Evolutionary conservation across 2,329 filamentous ascomycete species (phyloP).

Genomic region (Domatiomyces globalis): DNA sequence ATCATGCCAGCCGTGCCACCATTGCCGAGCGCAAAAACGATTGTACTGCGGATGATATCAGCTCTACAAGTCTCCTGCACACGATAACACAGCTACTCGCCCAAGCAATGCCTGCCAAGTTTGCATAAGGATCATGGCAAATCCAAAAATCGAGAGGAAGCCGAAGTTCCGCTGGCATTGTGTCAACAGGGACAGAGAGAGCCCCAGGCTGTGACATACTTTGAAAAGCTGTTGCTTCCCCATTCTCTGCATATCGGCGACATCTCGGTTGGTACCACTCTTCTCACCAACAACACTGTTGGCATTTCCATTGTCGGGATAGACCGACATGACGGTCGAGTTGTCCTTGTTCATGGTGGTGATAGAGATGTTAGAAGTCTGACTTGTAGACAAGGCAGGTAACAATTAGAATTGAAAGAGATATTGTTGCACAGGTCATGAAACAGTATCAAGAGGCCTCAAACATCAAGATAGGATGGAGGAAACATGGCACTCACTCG

Average conservation of each 20-base stretch:
- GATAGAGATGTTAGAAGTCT: not conserved
- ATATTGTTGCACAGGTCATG: no score
- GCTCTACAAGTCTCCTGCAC: no score
- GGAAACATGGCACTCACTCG: no score
- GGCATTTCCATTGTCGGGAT: not conserved
- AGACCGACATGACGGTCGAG: not conserved
- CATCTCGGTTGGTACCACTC: conserved; percentile 6
- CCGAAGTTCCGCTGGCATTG: conserved; percentile 23
- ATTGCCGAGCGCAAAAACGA: conserved; percentile 42
- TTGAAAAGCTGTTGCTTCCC: conserved; percentile 10
- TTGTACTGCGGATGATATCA: conserved; percentile 30
- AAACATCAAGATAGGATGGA: no score
- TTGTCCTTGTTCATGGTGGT: conserved; percentile 2
- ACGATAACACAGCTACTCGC: no score
- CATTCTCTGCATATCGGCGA: conserved; percentile 10
- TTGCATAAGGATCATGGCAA: conserved; percentile 24
- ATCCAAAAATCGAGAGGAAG: conserved; percentile 26
- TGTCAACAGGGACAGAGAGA: no score
- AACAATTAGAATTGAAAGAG: not conserved
- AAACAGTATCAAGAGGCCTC: no score
- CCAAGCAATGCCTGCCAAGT: conserved; percentile 24
- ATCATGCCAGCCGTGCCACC: conserved; percentile 47
- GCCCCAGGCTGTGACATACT: not conserved
- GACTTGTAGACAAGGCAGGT: no score
- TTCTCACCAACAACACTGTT: conserved; percentile 4